Base-by-base conservation (phyloP, 164 flowering plant species). In the Piper longum region DNA sequence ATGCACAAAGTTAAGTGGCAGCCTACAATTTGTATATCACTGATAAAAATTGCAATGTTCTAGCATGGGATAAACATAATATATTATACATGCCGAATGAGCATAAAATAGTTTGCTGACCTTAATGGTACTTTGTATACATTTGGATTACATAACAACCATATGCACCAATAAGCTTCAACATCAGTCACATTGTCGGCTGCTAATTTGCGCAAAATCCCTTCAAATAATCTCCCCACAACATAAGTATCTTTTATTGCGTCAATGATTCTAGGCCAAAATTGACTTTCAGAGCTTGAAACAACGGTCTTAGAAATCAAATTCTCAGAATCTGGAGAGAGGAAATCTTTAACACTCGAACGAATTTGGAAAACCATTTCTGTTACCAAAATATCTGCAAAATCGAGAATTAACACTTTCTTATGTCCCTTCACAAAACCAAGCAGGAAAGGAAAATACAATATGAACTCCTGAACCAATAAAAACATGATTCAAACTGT, bases 91-190 rank as follows among this genome's bases (percentile, higher is more conserved):
- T 36, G 6, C 36, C 48, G 16, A 6, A 18, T 17, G 41, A 68
- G 17, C 41, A 42, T 3, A 12, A 57, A 57, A 59, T 64, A 43
- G 16, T 61, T 42, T 56, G 66, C 77, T 59, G 11, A 84, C 99
- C 92, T 87, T 60, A 82, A 68, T 16, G 85, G 73, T 60, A 75
- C 52, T 66, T 84, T 88, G 26, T 67, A 59, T 51, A 74, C 60
- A 51, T 69, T 66, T 61, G 72, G 62, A 18, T 59, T 78, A 72
- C 79, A 91, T 68, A 93, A 69, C 61, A 83, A 63, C 95, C 95
- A 83, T n/a, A 93, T 76, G 63, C 63, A 72, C 95, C 96, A 88
- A 78, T 88, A 90, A 61, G 88, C 91, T 79, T 93, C 97, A 70
- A 66, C 62, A 64, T 88, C 96, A 74, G 60, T 80, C 41, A 70